Conservation (phyloP, 768 basidiomycete genomes). For the Nidularia pulvinata region DNA sequence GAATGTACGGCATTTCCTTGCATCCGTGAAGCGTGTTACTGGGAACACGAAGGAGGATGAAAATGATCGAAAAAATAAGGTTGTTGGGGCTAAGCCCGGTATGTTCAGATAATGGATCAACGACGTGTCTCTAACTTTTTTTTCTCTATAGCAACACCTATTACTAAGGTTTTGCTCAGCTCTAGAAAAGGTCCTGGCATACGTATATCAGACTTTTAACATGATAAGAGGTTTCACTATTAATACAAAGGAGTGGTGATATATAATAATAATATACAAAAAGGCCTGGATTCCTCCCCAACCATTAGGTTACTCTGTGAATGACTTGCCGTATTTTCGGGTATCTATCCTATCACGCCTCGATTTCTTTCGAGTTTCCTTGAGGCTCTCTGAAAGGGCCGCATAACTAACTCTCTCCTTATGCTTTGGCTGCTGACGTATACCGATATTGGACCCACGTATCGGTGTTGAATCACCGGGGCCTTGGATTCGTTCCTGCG, state of each 20-base stretch:
- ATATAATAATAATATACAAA: constrained; percentile 8
- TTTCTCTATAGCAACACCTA: constrained; percentile 57
- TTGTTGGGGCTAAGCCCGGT: constrained; percentile 49
- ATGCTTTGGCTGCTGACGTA: constrained; percentile 32
- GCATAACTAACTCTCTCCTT: constrained; percentile 29
- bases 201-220: constrained; percentile 74
- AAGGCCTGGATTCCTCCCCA: no score
- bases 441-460: constrained; percentile 57
- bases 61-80: constrained; percentile 33
- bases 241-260: constrained; percentile 8
- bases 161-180: constrained; percentile 83
- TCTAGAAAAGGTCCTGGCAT: constrained; percentile 90
- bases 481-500: constrained; percentile 60
- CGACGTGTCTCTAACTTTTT: neutral
- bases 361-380: constrained; percentile 29
- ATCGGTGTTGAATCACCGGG: constrained; percentile 20
- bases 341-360: constrained; percentile 13
- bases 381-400: constrained; percentile 32
- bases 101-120: constrained; percentile 14
- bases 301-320: no score
- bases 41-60: constrained; percentile 64
- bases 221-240: neutral
- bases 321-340: no score
- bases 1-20: constrained; percentile 79
- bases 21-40: constrained; percentile 72